Evolutionary conservation across 805 yeast species (phyloP).

Genomic region (Starmerella bombicola): DNA sequence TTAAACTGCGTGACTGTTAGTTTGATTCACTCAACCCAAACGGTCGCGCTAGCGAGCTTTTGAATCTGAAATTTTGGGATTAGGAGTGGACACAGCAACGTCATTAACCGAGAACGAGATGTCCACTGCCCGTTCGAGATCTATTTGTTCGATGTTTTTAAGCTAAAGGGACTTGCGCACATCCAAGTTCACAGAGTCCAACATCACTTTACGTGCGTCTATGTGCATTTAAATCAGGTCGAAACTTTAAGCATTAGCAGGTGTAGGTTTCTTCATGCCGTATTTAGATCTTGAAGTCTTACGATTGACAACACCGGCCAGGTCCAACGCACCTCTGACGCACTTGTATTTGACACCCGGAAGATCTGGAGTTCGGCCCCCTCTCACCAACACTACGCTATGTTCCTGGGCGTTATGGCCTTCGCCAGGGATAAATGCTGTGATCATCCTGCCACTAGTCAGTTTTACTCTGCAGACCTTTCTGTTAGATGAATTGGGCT

Average conservation of each 20-base stretch:
- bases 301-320: slow-evolving; percentile 91
- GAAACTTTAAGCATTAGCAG: slow-evolving; percentile 14
- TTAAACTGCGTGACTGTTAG: too few species aligned
- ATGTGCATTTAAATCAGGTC: too few species aligned
- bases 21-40: too few species aligned
- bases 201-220: too few species aligned
- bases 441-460: slow-evolving; percentile 74
- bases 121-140: background rate
- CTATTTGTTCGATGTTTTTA: background rate
- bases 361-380: slow-evolving; percentile 96
- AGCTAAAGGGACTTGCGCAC: background rate
- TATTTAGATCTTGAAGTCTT: slow-evolving; percentile 80
- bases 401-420: slow-evolving; percentile 98
- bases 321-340: slow-evolving; percentile 84
- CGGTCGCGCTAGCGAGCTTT: too few species aligned
- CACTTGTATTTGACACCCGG: slow-evolving; percentile 96
- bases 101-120: background rate
- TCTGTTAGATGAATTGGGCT: slow-evolving; percentile 96
- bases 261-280: slow-evolving; percentile 58
- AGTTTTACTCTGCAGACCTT: slow-evolving; percentile 92
- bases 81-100: background rate
- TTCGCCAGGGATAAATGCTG: slow-evolving; percentile 95
- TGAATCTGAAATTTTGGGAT: too few species aligned
- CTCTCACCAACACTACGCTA: slow-evolving; percentile 87
- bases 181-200: too few species aligned